Evolutionary conservation across 2,329 filamentous ascomycete species (phyloP), one percentile per base, ranked within the genome.

Genomic region (Fusarium sp.): DNA sequence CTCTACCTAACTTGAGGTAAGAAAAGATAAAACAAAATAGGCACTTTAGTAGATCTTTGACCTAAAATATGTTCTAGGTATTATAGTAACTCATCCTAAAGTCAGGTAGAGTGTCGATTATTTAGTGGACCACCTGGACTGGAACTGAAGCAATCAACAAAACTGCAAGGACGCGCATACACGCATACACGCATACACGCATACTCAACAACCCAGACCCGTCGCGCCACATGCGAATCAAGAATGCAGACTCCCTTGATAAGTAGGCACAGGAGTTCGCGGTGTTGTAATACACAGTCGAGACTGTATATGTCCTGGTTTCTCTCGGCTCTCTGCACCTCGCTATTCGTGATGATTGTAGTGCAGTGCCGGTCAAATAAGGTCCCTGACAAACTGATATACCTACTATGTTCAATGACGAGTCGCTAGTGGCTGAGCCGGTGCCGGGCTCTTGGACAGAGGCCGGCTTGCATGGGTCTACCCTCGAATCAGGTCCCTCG

Each of bases 351-450:
- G 28, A 31, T 58, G 18, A 4, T 43, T 36, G 10, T 18, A 56
- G 33, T 28, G 24, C 31, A 56, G 51, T 54, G 26, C 57, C 36
- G 45, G 59, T 42, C 39, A 42, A 63, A 51, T 40, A 36, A 59
- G 42, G 50, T 63, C 57, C 58, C 52, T 68, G 52, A 50, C 43
- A 62, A 59, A 49, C 43, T 63, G 61, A 67, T 45, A 45, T 66
- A 24, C 22, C 22, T 24, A 24, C 5, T 24, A 24, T 24, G 45
- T 55, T 66, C 50, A 66, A 67, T 66, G 57, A 68, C 67, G 57
- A 70, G 66, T 68, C 57, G 28, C 52, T 63, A 70, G 66, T 69
- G 67, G 66, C 63, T 58, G 45, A 67, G 66, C 51, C 39, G 57
- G 42, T 63, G 63, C 52, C 51, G 44, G 61, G 53, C 51, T 70